A percentile compares a stretch with the other conserved stretches of the same genome.
Evolutionary conservation across 2,329 filamentous ascomycete species (phyloP).

Genomic region (Macrophomina tecta): DNA sequence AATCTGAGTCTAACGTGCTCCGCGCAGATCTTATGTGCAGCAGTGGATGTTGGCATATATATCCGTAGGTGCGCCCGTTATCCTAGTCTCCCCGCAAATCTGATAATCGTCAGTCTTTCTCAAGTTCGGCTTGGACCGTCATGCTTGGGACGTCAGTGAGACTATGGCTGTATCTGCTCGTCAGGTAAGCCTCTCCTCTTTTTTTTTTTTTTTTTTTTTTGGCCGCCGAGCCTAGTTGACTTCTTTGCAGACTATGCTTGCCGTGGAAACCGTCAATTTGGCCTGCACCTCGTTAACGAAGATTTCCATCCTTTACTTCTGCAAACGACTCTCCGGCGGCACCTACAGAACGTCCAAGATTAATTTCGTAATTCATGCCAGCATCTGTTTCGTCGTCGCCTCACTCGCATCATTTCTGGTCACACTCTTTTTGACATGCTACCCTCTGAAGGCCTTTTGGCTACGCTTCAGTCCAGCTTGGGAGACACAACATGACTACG

Average conservation of each 20-base stretch:
- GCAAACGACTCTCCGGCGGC: slow-evolving; percentile 47
- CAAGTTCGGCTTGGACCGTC: slow-evolving; percentile 20
- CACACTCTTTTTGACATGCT: slow-evolving; percentile 45
- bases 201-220: background rate
- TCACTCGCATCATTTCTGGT: slow-evolving; percentile 48
- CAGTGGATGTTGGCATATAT: background rate
- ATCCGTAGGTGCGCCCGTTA: background rate
- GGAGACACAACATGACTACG: background rate
- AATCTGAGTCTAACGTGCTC: background rate
- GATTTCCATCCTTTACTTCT: slow-evolving; percentile 49
- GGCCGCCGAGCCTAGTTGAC: background rate
- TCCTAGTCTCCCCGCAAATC: background rate
- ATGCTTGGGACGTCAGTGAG: slow-evolving; percentile 10
- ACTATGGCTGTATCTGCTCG: background rate
- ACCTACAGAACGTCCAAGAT: slow-evolving; percentile 42
- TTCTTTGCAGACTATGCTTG: slow-evolving; percentile 30
- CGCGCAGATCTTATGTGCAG: background rate
- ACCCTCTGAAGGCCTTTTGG: slow-evolving; percentile 50
- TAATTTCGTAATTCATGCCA: slow-evolving; percentile 44
- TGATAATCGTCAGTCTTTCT: background rate
- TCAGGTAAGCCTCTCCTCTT: background rate
- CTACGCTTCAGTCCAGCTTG: slow-evolving; percentile 41
- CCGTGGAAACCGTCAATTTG: slow-evolving; percentile 38
- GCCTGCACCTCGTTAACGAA: slow-evolving; percentile 39
- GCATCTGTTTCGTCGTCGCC: slow-evolving; percentile 46